A percentile compares a stretch with the other conserved stretches of the same genome.
Evolutionary conservation across 305 asterid genomes (phyloP).

Genomic region (Andrographis paniculata): DNA sequence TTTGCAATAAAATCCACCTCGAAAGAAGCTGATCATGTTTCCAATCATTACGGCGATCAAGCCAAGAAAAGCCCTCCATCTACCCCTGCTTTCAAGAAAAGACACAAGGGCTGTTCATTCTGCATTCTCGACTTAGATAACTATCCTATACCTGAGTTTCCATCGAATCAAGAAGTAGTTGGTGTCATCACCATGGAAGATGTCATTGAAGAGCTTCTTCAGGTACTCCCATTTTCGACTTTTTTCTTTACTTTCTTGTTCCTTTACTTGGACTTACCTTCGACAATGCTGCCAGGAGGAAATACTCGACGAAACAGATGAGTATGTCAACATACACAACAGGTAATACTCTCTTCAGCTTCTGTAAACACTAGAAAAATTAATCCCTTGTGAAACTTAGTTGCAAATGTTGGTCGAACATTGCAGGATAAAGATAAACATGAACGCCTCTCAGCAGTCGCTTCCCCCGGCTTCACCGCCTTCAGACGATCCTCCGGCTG

Average conservation of each 20-base stretch:
- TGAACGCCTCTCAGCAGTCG: slow-evolving; percentile 54
- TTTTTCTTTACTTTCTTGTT: not conserved
- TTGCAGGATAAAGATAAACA: slow-evolving; percentile 92
- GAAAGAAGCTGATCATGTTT: slow-evolving; percentile 25
- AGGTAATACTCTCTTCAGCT: slow-evolving; percentile 33
- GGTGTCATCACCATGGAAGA: slow-evolving; percentile 98
- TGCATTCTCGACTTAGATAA: slow-evolving; percentile 86
- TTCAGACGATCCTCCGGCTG: slow-evolving; percentile 10
- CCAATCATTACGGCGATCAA: slow-evolving; percentile 37
- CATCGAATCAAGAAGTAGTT: slow-evolving; percentile 68
- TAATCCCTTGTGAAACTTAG: too few relatives aligned
- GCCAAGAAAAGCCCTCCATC: slow-evolving; percentile 63
- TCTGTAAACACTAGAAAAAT: not conserved
- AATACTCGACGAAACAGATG: slow-evolving; percentile 96
- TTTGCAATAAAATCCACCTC: slow-evolving; percentile 28
- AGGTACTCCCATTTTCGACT: slow-evolving; percentile 33
- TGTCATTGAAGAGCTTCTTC: slow-evolving; percentile 99
- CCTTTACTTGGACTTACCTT: slow-evolving; percentile 5
- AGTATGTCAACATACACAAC: slow-evolving; percentile 96
- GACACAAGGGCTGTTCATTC: slow-evolving; percentile 82
- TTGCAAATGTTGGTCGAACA: not conserved
- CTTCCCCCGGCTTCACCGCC: slow-evolving; percentile 18
- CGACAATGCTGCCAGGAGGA: slow-evolving; percentile 60
- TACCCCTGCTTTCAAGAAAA: slow-evolving; percentile 94
- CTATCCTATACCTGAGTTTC: slow-evolving; percentile 67